phyloP scores from a whole-genome alignment of 176 grass and related monocot genomes.

The Paspalum notatum region DNA sequence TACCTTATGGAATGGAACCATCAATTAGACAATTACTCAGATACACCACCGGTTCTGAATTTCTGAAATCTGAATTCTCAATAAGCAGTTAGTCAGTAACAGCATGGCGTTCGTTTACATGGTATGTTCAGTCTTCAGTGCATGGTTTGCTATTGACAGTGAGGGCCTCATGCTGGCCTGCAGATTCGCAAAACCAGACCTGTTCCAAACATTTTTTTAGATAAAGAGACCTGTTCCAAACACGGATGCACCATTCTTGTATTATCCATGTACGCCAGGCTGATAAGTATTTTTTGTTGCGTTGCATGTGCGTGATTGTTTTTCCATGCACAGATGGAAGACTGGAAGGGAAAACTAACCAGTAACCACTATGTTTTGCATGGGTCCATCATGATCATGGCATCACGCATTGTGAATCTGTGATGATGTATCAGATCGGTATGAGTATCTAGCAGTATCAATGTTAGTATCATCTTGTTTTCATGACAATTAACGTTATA shows the following conservation, averaged over 20 bases:
- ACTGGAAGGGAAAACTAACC: background rate
- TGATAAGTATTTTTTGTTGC: background rate
- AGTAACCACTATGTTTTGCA: background rate
- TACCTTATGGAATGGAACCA: background rate
- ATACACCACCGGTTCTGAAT: background rate
- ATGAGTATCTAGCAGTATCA: background rate
- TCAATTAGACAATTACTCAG: background rate
- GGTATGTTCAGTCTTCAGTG: background rate
- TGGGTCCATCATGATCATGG: slow-evolving; percentile 14
- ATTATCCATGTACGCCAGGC: background rate
- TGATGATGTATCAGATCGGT: background rate
- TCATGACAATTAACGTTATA: background rate
- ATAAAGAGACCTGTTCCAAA: background rate
- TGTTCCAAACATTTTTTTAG: slow-evolving; percentile 1
- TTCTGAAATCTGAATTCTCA: background rate
- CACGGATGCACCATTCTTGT: background rate
- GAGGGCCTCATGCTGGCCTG: background rate
- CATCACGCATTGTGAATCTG: background rate
- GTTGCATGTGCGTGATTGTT: background rate
- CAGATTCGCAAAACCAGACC: background rate
- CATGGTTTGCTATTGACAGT: background rate
- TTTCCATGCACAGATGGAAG: background rate
- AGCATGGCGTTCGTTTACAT: background rate
- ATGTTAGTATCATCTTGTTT: background rate
- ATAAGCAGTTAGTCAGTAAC: background rate